These are phyloP conservation scores for Botrytis deweyae DNA, from an alignment of 2,329 filamentous ascomycete genomes.

Conservation along the genomic window DNA sequence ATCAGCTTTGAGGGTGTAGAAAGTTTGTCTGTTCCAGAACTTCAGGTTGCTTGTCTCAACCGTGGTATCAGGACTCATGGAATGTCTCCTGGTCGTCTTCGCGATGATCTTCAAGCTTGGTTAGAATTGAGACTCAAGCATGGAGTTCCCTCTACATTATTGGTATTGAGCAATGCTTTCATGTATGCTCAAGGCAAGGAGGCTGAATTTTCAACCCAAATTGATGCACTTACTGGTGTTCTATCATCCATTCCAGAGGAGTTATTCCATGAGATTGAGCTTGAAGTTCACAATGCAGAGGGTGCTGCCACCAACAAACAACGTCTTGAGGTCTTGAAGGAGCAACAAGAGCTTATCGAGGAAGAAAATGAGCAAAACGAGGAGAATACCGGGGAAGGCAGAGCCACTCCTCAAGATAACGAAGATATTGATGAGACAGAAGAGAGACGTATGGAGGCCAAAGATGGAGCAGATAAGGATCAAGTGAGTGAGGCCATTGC, in stretches of 20 bases:
- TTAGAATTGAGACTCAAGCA: slow-evolving; percentile 89
- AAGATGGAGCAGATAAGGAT: slow-evolving; percentile 46
- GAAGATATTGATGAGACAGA: slow-evolving; percentile 96
- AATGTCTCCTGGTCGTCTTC: slow-evolving; percentile 81
- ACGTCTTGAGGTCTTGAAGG: slow-evolving; percentile 94
- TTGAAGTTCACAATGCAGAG: slow-evolving; percentile 95
- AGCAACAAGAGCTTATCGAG: slow-evolving; percentile 96
- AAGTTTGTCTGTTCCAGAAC: slow-evolving; percentile 85
- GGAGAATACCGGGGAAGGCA: slow-evolving; percentile 71
- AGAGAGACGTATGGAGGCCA: slow-evolving; percentile 59
- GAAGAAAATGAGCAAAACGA: slow-evolving; percentile 94
- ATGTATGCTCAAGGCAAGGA: slow-evolving; percentile 90
- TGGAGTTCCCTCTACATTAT: slow-evolving; percentile 90
- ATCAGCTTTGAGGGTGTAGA: slow-evolving; percentile 94
- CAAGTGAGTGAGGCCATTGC: slow-evolving; percentile 55
- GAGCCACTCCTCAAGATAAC: slow-evolving; percentile 75
- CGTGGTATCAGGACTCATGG: slow-evolving; percentile 92
- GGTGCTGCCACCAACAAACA: slow-evolving; percentile 98
- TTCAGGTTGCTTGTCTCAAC: slow-evolving; percentile 88
- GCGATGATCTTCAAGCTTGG: slow-evolving; percentile 91
- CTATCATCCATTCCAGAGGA: slow-evolving; percentile 95
- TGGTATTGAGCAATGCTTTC: slow-evolving; percentile 96
- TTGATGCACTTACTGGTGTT: slow-evolving; percentile 89
- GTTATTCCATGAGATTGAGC: slow-evolving; percentile 98
- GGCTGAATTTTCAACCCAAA: slow-evolving; percentile 79